A percentile compares a stretch with the other conserved stretches of the same genome.
Evolutionary conservation across 345 rosid genomes (phyloP).

Genomic region (Ceriops zippeliana): DNA sequence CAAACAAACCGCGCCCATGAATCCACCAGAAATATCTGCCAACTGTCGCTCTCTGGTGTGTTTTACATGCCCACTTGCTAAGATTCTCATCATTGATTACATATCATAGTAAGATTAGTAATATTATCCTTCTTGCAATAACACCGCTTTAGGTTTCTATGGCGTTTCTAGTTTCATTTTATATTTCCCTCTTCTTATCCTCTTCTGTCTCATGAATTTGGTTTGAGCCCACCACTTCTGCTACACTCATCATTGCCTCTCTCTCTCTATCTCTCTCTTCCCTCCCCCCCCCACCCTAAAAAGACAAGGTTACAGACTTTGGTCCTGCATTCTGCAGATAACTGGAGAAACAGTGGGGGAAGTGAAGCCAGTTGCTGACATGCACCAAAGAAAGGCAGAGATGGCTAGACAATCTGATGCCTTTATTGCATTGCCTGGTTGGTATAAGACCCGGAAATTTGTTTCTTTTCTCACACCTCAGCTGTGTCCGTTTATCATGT

Average conservation of each 20-base stretch:
- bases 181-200: not conserved
- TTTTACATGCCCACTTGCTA: slow-evolving; percentile 21
- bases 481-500: no score
- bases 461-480: not conserved
- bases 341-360: slow-evolving; percentile 37
- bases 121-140: not conserved
- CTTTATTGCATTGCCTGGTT: slow-evolving; percentile 34
- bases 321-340: slow-evolving; percentile 13
- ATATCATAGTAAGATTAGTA: not conserved
- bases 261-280: not conserved
- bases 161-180: slow-evolving; percentile 6
- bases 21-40: slow-evolving; percentile 17
- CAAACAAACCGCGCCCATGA: slow-evolving; percentile 16
- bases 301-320: slow-evolving; percentile 8
- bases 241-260: slow-evolving; percentile 25
- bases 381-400: slow-evolving; percentile 37
- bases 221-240: slow-evolving; percentile 33
- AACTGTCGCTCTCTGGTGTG: slow-evolving; percentile 22
- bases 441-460: not conserved
- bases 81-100: slow-evolving; percentile 19
- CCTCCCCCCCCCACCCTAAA: not conserved
- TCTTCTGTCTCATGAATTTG: slow-evolving; percentile 2
- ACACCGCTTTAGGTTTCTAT: not conserved
- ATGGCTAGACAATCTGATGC: slow-evolving; percentile 38
- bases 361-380: slow-evolving; percentile 32